Base-by-base conservation (phyloP, 345 rosid genomes). In the Zanthoxylum bungeanum region DNA sequence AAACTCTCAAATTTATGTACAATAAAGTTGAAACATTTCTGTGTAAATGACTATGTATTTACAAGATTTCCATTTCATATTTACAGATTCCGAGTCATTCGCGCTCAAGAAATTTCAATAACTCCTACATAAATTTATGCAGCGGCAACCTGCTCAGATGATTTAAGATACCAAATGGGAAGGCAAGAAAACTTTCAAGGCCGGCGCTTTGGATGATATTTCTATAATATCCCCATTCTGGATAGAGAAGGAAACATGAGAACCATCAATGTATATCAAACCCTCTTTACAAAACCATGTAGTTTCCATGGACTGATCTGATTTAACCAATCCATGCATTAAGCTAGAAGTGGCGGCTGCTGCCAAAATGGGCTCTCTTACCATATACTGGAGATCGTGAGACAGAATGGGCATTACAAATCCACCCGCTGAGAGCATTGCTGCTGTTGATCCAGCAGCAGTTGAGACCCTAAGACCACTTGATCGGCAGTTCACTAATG, bases 391-490 rank as follows among this genome's bases (percentile, higher is more conserved):
- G 58, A 90, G 86, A 78, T 88, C 90, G 58, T 61, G 75, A 42
- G 93, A 90, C 65, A 85, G 69, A 68, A 85, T 84, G 36, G 97
- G 93, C 95, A 94, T 87, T 40, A 75, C 60, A 27, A 83, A 86
- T 64, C 98, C 98, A 74, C 99, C 97, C 10, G 96, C 96, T 17
- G 98, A 94, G 27, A 75, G 88, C 96, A 90, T 94, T 68, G 99
- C 97, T 6, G 96, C 96, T 0, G 98, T 90, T 51, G 97, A 90
- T 57, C 98, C 98, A 62, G 91, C 88, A 16, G 98, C 91, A 42
- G 92, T 89, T 49, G 96, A 94, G 62, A 90, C 84, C 87, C 97
- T 86, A 33, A 94, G 82, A 72, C 98, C 98, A 63, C 98, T 92
- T 63, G 98, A 89, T 66, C 93, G 85, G 59, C 97, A 81, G 81